Conservation (phyloP, 352 stramenopile species). For the Peronospora farinosa region DNA sequence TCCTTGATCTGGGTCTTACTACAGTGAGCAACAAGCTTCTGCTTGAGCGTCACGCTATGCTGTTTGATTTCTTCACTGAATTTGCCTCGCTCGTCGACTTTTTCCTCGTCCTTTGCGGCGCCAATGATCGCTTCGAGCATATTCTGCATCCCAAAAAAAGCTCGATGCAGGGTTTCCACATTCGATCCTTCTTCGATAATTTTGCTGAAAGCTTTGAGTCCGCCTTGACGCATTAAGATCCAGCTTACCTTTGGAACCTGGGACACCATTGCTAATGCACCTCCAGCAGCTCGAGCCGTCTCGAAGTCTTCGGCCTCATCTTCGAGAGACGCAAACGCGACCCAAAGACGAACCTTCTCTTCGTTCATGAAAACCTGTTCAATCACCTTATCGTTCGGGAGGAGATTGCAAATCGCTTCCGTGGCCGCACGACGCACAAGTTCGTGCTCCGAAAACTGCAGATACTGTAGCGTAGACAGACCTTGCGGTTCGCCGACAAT, state of each 20-base stretch:
- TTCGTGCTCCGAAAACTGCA: constrained; percentile 96
- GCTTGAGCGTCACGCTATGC: constrained; percentile 26
- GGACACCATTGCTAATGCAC: constrained; percentile 91
- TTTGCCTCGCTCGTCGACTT: constrained; percentile 37
- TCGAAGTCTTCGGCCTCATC: constrained; percentile 90
- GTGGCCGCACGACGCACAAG: constrained; percentile 94
- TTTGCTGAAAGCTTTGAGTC: constrained; percentile 43
- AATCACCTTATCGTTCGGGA: constrained; percentile 91
- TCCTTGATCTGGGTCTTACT: constrained; percentile 30
- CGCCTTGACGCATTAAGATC: constrained; percentile 63
- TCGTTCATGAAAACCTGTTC: constrained; percentile 89
- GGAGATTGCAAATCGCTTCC: constrained; percentile 94
- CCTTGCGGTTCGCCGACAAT: constrained; percentile 64
- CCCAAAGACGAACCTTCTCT: constrained; percentile 91
- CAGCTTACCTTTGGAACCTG: constrained; percentile 68
- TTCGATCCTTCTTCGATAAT: constrained; percentile 51
- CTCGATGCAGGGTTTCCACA: constrained; percentile 66
- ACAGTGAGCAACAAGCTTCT: constrained; percentile 32
- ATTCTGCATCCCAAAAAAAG: constrained; percentile 72
- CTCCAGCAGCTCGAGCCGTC: constrained; percentile 87
- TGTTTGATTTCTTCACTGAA: constrained; percentile 39
- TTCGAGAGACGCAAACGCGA: constrained; percentile 89
- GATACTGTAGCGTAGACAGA: constrained; percentile 70
- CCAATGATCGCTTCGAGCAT: constrained; percentile 45
- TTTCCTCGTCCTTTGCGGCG: constrained; percentile 38